Evolutionary conservation across 192 early-diverging fungal genomes (phyloP).

Genomic region (Coemansia sp.): DNA sequence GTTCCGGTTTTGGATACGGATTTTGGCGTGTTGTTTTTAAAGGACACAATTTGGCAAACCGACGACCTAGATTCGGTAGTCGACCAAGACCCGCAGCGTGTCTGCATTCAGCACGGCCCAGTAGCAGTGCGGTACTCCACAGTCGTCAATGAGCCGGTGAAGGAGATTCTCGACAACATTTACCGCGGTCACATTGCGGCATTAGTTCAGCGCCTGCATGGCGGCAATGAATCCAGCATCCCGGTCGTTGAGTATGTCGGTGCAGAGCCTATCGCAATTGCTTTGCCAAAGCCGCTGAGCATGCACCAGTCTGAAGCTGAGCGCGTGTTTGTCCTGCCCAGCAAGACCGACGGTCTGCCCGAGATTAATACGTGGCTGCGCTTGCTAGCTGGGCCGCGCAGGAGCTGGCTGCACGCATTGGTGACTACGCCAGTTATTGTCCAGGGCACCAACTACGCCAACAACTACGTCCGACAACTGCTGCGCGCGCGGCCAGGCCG

Average conservation of each 20-base stretch:
- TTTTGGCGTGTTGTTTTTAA: constrained; percentile 90
- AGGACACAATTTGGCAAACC: constrained; percentile 88
- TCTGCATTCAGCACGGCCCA: constrained; percentile 86
- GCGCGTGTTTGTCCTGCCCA: constrained; percentile 8
- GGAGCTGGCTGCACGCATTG: constrained; percentile 82
- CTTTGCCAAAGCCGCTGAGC: constrained; percentile 1
- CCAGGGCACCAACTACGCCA: constrained; percentile 60
- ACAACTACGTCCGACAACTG: constrained; percentile 60
- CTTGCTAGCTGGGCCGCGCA: constrained; percentile 62
- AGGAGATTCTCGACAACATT: constrained; percentile 81
- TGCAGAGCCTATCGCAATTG: neutral
- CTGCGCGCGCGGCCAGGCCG: constrained; percentile 63
- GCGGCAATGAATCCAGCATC: constrained; percentile 55
- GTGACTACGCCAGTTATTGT: constrained; percentile 69
- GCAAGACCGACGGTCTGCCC: constrained; percentile 2
- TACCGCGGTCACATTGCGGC: constrained; percentile 75
- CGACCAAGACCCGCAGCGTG: constrained; percentile 81
- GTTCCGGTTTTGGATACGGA: constrained; percentile 86
- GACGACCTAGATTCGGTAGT: constrained; percentile 85
- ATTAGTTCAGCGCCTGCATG: constrained; percentile 73
- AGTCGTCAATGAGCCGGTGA: constrained; percentile 80
- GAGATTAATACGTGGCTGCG: constrained; percentile 61
- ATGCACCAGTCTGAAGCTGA: neutral
- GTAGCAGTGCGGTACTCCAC: constrained; percentile 75
- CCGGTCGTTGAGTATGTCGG: constrained; percentile 78